Conservation (phyloP, 345 rosid genomes). For the Camelina hispida region DNA sequence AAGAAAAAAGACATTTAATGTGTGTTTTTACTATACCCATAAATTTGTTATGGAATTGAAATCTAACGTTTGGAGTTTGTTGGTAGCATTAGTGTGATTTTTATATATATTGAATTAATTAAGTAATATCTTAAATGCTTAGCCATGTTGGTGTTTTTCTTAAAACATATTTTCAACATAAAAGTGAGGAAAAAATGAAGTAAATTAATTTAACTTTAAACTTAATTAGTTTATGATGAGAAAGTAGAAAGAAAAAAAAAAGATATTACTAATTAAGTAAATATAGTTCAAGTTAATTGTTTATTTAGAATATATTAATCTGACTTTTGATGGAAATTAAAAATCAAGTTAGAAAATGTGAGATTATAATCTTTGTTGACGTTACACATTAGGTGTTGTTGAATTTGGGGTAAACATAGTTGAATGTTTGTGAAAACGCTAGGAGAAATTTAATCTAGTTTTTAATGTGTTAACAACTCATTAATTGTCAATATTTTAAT, state of each 20-base stretch:
- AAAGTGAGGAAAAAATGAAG: not conserved
- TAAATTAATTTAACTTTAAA: not conserved
- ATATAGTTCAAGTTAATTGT: not conserved
- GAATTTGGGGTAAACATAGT: constrained; percentile 44
- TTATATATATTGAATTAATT: not conserved
- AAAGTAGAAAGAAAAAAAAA: not conserved
- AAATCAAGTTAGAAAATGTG: constrained; percentile 28
- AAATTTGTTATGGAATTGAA: constrained; percentile 32
- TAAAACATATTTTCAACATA: not conserved
- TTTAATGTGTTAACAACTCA: constrained; percentile 14
- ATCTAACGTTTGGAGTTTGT: constrained; percentile 43
- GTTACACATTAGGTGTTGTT: constrained; percentile 42
- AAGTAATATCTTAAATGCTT: not conserved
- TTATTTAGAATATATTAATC: not conserved
- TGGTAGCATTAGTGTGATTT: constrained; percentile 37
- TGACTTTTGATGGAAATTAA: not conserved
- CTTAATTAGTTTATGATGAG: not conserved
- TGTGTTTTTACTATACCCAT: constrained; percentile 25
- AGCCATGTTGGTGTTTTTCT: constrained; percentile 1
- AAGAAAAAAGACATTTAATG: constrained; percentile 35
- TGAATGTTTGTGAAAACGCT: constrained; percentile 45
- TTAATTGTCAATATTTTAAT: constrained; percentile 21
- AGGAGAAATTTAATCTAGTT: constrained; percentile 16
- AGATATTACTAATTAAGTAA: not conserved
- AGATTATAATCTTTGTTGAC: constrained; percentile 26